Base-by-base conservation (phyloP, 805 yeast genomes). In the Yamadazyma insecticola region DNA sequence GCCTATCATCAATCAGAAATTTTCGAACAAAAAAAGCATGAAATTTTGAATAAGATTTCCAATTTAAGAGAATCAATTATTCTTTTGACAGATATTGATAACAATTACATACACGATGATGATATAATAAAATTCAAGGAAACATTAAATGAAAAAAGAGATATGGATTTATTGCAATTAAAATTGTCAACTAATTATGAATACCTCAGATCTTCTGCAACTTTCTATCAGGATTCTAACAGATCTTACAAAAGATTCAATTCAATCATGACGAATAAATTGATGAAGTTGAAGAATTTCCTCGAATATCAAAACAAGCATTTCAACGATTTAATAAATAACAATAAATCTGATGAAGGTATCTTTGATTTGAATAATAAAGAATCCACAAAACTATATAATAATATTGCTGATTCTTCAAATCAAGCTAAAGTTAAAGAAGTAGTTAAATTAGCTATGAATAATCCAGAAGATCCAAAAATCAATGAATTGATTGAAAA, bases 221-320 rank as follows among this genome's bases (percentile, higher is more conserved):
- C 40, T 4, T 63, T 60, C 35, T 64, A 63, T 37, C 56, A 60
- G 24, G 64, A 64, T 26, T 56, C 66, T 8, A 57, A 63, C 39
- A 49, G 50, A 26, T 44, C 43, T 18, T 65, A 63, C 41, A 53
- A 51, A 35, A 47, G 49, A 31, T 50, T 57, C 46, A 60, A 55
- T 34, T 24, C 36, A 13, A 33, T 50, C 4, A 26, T 55, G 41
- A 36, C 53, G 13, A 63, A 58, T 42, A 64, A 63, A 40, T 48
- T 66, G 22, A 52, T 53, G 28, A 66, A 65, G 40, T 41, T 66
- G 26, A 54, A 55, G 41, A 54, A 57, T 36, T 65, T 64, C 35
- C 51, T 66, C 23, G 62, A 57, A 39, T 60, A 43, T 38, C 70
- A 66, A 33, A 47, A 45, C 27, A 44, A 47, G n/a, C 30, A 52